Percentiles rank a stretch among this genome's conserved stretches.
phyloP scores from a whole-genome alignment of 345 rosid species.

The Limnanthes douglasii region DNA sequence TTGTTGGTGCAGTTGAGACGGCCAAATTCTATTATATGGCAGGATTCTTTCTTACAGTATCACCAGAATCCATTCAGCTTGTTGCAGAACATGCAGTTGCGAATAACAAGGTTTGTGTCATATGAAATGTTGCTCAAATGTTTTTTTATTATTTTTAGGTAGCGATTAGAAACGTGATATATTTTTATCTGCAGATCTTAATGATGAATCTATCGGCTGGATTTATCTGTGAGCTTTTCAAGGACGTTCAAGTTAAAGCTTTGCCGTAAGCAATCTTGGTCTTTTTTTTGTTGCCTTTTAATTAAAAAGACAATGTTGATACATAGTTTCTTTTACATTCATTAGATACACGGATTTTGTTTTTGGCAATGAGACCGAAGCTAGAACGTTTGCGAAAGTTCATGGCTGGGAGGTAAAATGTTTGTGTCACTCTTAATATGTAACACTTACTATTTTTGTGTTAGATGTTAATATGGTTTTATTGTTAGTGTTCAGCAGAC shows the following conservation, averaged over 20 bases:
- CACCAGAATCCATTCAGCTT: slow-evolving; percentile 78
- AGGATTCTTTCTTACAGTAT: slow-evolving; percentile 93
- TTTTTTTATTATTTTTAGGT: no score
- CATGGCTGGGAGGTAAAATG: slow-evolving; percentile 83
- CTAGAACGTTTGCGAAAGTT: slow-evolving; percentile 80
- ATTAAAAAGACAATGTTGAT: background rate
- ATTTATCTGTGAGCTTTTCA: slow-evolving; percentile 94
- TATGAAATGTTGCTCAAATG: no score
- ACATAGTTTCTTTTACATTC: background rate
- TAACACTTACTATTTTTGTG: background rate
- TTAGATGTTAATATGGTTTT: background rate
- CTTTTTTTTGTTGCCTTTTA: background rate
- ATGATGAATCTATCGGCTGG: slow-evolving; percentile 94
- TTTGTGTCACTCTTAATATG: background rate
- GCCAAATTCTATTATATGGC: slow-evolving; percentile 84
- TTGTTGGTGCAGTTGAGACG: slow-evolving; percentile 52
- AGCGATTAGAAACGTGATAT: background rate
- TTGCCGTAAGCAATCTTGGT: slow-evolving; percentile 44
- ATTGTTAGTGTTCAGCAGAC: slow-evolving; percentile 26
- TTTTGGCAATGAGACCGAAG: slow-evolving; percentile 95
- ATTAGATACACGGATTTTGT: slow-evolving; percentile 77
- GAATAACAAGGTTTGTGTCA: slow-evolving; percentile 57
- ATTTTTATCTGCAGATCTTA: slow-evolving; percentile 37
- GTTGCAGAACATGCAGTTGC: slow-evolving; percentile 93
- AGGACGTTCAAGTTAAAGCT: slow-evolving; percentile 62